Percentiles rank a stretch among this genome's conserved stretches.
Conservation (phyloP, 1,139 yeast species). For the Blastobotrys arbuscula region DNA sequence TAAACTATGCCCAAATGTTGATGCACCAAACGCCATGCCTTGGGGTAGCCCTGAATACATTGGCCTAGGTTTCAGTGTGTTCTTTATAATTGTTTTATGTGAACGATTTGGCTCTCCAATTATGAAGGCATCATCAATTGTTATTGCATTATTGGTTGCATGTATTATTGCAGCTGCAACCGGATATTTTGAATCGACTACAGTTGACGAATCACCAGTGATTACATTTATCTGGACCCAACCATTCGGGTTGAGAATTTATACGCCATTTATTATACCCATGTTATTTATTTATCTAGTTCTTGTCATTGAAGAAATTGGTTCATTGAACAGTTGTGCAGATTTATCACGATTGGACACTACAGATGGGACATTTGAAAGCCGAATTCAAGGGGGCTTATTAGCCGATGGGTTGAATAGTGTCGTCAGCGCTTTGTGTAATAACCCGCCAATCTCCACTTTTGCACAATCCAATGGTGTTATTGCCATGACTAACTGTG, state of each 20-base stretch:
- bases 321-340: slow-evolving; percentile 87
- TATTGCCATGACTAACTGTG: slow-evolving; percentile 83
- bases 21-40: slow-evolving; percentile 49
- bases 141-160: slow-evolving; percentile 74
- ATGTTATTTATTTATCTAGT: slow-evolving; percentile 75
- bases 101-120: slow-evolving; percentile 93
- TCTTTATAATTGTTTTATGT: slow-evolving; percentile 60
- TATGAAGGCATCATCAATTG: slow-evolving; percentile 89
- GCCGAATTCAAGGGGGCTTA: slow-evolving; percentile 87
- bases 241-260: slow-evolving; percentile 66
- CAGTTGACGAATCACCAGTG: slow-evolving; percentile 68
- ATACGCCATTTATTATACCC: slow-evolving; percentile 84
- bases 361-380: slow-evolving; percentile 72
- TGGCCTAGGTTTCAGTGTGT: slow-evolving; percentile 82
- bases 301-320: slow-evolving; percentile 85
- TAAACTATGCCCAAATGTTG: slow-evolving; percentile 41
- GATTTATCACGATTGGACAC: slow-evolving; percentile 83
- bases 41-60: slow-evolving; percentile 86
- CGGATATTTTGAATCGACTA: slow-evolving; percentile 61
- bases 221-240: slow-evolving; percentile 84
- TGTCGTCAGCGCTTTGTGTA: slow-evolving; percentile 57
- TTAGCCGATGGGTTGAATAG: slow-evolving; percentile 75
- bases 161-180: slow-evolving; percentile 90
- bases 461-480: slow-evolving; percentile 96
- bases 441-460: slow-evolving; percentile 74